A percentile compares a stretch with the other conserved stretches of the same genome.
phyloP scores from a whole-genome alignment of 768 basidiomycete genomes.

The Psilocybe cubensis region DNA sequence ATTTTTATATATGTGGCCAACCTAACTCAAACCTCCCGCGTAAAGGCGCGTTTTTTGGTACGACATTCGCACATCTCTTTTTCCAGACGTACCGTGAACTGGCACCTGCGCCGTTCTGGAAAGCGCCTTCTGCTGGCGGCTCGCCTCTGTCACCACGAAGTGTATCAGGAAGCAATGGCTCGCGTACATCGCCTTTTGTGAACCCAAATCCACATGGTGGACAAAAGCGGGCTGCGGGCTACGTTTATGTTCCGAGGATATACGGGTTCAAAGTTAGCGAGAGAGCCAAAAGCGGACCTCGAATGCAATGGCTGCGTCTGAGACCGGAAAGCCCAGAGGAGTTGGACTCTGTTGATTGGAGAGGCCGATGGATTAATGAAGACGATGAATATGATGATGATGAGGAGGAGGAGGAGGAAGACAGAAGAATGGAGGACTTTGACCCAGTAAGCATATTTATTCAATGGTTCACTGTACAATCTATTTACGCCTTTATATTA shows the following conservation, averaged over 20 bases:
- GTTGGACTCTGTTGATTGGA: constrained; percentile 87
- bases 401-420: constrained; percentile 73
- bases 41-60: constrained; percentile 97
- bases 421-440: constrained; percentile 86
- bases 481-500: constrained; percentile 19
- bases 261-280: constrained; percentile 99
- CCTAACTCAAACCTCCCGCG: neutral
- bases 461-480: neutral
- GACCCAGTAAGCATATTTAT: constrained; percentile 61
- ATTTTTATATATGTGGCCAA: constrained; percentile 12
- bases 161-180: constrained; percentile 50
- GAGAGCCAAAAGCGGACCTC: constrained; percentile 89
- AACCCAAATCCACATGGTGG: constrained; percentile 92
- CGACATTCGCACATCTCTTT: constrained; percentile 97
- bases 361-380: constrained; percentile 84
- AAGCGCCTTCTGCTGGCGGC: constrained; percentile 58
- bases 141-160: constrained; percentile 63
- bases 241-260: constrained; percentile 89
- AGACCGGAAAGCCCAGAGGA: constrained; percentile 82
- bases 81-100: constrained; percentile 97
- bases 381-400: constrained; percentile 65
- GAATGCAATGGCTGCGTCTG: constrained; percentile 96
- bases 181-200: constrained; percentile 62
- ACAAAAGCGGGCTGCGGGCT: constrained; percentile 85
- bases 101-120: constrained; percentile 93